Conservation (phyloP, 2,329 filamentous ascomycete genomes). For the Macroventuria anomochaeta region DNA sequence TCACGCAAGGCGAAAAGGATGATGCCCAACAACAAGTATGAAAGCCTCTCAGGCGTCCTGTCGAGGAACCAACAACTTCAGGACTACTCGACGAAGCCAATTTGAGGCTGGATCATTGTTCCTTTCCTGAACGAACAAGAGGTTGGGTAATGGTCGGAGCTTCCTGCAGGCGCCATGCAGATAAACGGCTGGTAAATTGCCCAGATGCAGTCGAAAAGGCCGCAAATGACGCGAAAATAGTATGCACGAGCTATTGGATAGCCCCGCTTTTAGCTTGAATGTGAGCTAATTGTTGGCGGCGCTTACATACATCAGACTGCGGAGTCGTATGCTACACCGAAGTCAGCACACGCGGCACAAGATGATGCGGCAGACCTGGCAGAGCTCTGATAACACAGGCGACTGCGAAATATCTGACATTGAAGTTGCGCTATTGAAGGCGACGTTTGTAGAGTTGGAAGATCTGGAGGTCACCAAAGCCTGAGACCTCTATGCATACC, state of each 20-base stretch:
- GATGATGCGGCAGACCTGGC: slow-evolving; percentile 1
- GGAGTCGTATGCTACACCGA: slow-evolving; percentile 11
- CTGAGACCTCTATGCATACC: slow-evolving; percentile 9
- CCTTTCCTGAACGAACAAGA: slow-evolving; percentile 19
- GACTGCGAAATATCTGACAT: not conserved
- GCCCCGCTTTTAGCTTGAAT: slow-evolving; percentile 41
- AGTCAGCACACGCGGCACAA: slow-evolving; percentile 7
- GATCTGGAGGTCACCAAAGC: not conserved
- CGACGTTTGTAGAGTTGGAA: not conserved
- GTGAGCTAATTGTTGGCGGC: slow-evolving; percentile 39
- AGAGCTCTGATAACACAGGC: not conserved
- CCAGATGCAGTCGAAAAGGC: slow-evolving; percentile 30
- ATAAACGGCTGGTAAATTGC: slow-evolving; percentile 34
- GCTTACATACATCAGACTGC: slow-evolving; percentile 21
- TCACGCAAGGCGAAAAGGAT: slow-evolving; percentile 9
- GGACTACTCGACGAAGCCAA: slow-evolving; percentile 11
- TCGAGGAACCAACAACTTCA: slow-evolving; percentile 2
- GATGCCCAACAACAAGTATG: not conserved
- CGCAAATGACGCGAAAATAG: slow-evolving; percentile 39
- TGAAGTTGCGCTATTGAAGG: not conserved
- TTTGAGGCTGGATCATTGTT: slow-evolving; percentile 21
- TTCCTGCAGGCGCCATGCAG: slow-evolving; percentile 31
- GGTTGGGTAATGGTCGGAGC: slow-evolving; percentile 25
- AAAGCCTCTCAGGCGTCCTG: slow-evolving; percentile 1
- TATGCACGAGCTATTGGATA: slow-evolving; percentile 35